Evolutionary conservation across 1,284 basidiomycete genomes (phyloP).

Genomic region (Ustilago xerochloae): DNA sequence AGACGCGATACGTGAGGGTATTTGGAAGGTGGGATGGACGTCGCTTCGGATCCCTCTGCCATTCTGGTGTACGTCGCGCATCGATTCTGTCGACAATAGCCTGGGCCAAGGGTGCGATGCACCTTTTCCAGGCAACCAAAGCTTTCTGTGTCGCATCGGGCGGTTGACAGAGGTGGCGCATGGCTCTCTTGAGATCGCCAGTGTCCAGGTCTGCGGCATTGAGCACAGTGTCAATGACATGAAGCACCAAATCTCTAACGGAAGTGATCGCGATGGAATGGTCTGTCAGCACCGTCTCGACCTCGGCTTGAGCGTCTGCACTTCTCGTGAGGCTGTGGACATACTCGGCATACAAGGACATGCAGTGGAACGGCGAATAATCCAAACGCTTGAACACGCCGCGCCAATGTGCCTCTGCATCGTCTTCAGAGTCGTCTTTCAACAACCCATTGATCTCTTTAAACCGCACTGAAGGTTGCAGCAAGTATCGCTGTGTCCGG

Average conservation of each 20-base stretch:
- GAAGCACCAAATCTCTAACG: neutral
- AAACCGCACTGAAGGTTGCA: neutral
- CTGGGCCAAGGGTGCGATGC: neutral
- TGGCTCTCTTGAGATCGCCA: neutral
- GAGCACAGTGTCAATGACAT: neutral
- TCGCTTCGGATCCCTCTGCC: neutral
- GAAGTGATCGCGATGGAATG: neutral
- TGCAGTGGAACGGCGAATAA: neutral
- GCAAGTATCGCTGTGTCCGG: neutral
- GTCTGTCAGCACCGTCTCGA: neutral
- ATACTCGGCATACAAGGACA: neutral
- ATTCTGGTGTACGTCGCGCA: neutral
- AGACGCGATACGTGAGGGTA: neutral
- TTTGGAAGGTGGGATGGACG: neutral
- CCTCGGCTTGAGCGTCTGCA: neutral
- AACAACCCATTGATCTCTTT: neutral
- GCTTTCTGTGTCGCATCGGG: neutral
- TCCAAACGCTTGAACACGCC: neutral
- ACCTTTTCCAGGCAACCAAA: neutral
- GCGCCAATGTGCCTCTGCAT: constrained; percentile 1
- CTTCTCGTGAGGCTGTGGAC: neutral
- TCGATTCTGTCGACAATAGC: neutral
- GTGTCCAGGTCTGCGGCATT: too few relatives aligned
- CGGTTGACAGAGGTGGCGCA: neutral
- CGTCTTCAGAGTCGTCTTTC: neutral